Evolutionary conservation across 192 early-diverging fungal genomes (phyloP).

Genomic region (Umbelopsis isabellina): DNA sequence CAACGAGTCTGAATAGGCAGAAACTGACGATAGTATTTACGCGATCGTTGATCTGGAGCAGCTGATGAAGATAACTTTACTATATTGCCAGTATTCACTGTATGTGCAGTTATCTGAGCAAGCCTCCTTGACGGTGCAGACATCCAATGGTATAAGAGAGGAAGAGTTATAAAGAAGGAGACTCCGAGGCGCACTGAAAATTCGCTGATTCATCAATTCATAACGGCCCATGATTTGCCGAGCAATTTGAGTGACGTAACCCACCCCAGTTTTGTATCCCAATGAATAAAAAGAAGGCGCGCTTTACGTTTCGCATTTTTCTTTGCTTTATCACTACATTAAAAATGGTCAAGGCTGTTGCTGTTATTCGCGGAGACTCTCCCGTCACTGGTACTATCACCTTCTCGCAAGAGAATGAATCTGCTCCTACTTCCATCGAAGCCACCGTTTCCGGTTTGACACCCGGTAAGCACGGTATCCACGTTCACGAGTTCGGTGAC

Average conservation of each 20-base stretch:
- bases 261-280: conserved; percentile 2
- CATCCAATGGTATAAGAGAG: not conserved
- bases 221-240: conserved; percentile 1
- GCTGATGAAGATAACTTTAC: not conserved
- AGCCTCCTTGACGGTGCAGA: conserved; percentile 9
- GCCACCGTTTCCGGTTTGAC: conserved; percentile 63
- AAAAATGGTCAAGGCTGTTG: conserved; percentile 85
- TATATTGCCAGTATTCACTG: not conserved
- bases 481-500: conserved; percentile 86
- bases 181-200: not conserved
- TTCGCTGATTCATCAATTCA: conserved; percentile 8
- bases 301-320: conserved; percentile 24
- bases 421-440: conserved; percentile 57
- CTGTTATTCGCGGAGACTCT: conserved; percentile 73
- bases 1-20: conserved; percentile 33
- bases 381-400: conserved; percentile 70
- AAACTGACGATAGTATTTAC: conserved; percentile 5
- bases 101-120: conserved; percentile 12
- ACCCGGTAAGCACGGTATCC: conserved; percentile 85
- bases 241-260: conserved; percentile 2
- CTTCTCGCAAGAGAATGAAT: conserved; percentile 69
- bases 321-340: conserved; percentile 26
- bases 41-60: not conserved
- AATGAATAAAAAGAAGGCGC: conserved; percentile 9
- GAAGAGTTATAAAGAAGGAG: not conserved